Percentiles rank a stretch among this genome's conserved stretches.
phyloP scores from a whole-genome alignment of 371 early-diverging fungal genomes.

The Batkoa obscura region DNA sequence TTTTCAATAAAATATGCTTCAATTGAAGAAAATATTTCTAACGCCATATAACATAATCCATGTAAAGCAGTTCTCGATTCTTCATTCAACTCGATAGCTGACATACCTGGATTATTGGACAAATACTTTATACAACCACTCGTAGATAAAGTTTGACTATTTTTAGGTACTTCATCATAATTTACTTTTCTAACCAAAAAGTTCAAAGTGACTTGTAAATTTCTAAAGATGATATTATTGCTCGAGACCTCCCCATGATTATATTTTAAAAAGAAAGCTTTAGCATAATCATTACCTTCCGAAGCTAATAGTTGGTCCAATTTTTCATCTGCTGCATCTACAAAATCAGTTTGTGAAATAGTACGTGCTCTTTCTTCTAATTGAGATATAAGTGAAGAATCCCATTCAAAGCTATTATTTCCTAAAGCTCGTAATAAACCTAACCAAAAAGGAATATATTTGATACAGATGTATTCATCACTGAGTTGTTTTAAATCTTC shows the following conservation, averaged over 20 bases:
- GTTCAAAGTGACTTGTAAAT: not conserved
- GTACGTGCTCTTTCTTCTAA: not conserved
- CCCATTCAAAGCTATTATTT: not conserved
- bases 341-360: not conserved
- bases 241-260: not conserved
- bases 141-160: not conserved
- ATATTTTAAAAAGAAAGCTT: not conserved
- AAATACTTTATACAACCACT: not conserved
- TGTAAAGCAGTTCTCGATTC: not conserved
- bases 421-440: not conserved
- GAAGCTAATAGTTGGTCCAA: not conserved
- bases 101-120: not conserved
- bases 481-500: not conserved
- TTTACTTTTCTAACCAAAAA: not conserved
- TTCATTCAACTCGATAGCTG: not conserved
- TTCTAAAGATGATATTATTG: not conserved
- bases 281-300: not conserved
- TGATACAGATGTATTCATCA: not conserved
- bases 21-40: not conserved
- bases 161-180: not conserved
- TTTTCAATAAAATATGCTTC: not conserved
- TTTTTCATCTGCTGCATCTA: not conserved
- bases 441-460: constrained; percentile 3
- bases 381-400: not conserved
- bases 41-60: not conserved